phyloP scores from a whole-genome alignment of 1,284 basidiomycete species.

The Uromyces viciae-fabae region DNA sequence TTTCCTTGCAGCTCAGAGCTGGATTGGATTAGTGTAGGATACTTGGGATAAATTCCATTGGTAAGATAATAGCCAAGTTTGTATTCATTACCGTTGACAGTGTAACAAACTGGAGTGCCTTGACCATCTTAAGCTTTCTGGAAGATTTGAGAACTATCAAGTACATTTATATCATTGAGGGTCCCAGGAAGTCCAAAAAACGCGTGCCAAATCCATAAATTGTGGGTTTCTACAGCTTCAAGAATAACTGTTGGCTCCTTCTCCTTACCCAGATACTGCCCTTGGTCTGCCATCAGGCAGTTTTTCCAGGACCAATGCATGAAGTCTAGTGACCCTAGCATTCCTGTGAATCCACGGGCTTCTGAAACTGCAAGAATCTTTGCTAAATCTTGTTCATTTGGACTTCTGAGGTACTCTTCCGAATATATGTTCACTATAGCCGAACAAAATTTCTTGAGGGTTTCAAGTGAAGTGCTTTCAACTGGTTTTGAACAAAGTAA shows the following conservation, averaged over 20 bases:
- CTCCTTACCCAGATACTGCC: constrained; percentile 18
- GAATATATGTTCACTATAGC: not conserved
- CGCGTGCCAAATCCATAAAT: constrained; percentile 18
- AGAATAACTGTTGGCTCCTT: not conserved
- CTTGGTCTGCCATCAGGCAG: not conserved
- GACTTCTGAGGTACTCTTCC: not conserved
- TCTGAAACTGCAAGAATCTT: not conserved
- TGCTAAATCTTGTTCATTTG: not conserved
- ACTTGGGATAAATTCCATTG: constrained; percentile 9
- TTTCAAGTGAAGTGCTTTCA: not conserved
- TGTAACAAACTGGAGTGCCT: not conserved
- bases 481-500: too few species aligned
- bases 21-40: not conserved
- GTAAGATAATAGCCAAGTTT: not conserved
- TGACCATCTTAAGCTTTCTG: not conserved
- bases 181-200: too few species aligned
- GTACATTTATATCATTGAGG: not conserved
- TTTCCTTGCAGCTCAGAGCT: not conserved
- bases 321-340: not conserved
- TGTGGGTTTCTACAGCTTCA: not conserved
- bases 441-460: not conserved
- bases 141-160: not conserved
- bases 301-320: constrained; percentile 23
- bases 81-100: not conserved
- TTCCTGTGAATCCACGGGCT: not conserved